A percentile compares a stretch with the other conserved stretches of the same genome.
Conservation (phyloP, 139 green algal species). For the Picochlorum sp. region DNA sequence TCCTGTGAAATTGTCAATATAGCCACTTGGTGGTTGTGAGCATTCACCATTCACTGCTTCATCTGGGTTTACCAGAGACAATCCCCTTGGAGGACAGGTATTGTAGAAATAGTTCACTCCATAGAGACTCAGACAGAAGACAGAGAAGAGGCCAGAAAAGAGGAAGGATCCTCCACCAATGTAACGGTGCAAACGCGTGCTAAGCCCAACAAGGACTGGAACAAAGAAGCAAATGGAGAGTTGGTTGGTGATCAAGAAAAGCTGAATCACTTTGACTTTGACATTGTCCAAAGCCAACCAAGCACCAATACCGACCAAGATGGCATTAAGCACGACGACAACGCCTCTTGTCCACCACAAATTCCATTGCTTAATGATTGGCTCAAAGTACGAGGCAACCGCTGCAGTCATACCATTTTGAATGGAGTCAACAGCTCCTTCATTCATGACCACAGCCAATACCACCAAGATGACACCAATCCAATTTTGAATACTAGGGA, state of each 20-base stretch:
- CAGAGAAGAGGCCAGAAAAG: slow-evolving; percentile 19
- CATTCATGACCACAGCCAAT: slow-evolving; percentile 64
- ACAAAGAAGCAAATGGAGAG: slow-evolving; percentile 53
- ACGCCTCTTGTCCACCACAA: slow-evolving; percentile 40
- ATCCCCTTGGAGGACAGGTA: too few species aligned
- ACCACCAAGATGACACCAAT: slow-evolving; percentile 47
- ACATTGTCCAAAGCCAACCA: neutral
- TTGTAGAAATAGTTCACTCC: slow-evolving; percentile 18
- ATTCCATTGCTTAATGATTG: slow-evolving; percentile 24
- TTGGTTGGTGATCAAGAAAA: slow-evolving; percentile 79
- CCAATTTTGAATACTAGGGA: slow-evolving; percentile 27
- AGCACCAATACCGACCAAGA: slow-evolving; percentile 32
- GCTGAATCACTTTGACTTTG: slow-evolving; percentile 16
- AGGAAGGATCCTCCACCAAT: slow-evolving; percentile 24
- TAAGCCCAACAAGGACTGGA: slow-evolving; percentile 46
- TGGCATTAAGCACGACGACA: slow-evolving; percentile 66
- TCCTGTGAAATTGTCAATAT: slow-evolving; percentile 5
- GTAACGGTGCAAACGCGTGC: slow-evolving; percentile 9
- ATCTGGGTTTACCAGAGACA: too few species aligned
- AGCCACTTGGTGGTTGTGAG: neutral
- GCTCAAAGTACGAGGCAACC: slow-evolving; percentile 25
- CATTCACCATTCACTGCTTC: too few species aligned
- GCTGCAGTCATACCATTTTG: slow-evolving; percentile 41
- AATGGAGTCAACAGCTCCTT: slow-evolving; percentile 55
- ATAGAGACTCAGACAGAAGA: slow-evolving; percentile 16